phyloP scores from a whole-genome alignment of 1,284 basidiomycete species.

The Coniferiporia weirii region DNA sequence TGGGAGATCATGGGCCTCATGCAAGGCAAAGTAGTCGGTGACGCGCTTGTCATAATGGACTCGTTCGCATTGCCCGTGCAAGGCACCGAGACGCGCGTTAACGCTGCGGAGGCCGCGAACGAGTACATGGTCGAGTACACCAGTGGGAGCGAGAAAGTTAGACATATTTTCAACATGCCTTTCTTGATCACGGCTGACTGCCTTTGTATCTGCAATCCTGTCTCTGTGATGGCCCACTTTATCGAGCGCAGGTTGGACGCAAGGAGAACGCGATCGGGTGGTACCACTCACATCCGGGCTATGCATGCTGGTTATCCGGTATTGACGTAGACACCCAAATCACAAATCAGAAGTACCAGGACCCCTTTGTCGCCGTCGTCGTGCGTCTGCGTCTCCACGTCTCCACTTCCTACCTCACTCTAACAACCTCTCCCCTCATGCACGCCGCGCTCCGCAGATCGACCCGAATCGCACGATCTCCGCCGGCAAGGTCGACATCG shows the following conservation, averaged over 20 bases:
- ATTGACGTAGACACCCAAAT: conserved; percentile 96
- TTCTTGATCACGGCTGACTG: conserved; percentile 16
- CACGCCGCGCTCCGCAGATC: conserved; percentile 59
- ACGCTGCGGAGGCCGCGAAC: conserved; percentile 92
- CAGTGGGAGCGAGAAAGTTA: conserved; percentile 70
- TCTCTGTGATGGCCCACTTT: not conserved
- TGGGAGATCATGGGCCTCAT: conserved; percentile 99
- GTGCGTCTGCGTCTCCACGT: conserved; percentile 43
- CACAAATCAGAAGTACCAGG: conserved; percentile 91
- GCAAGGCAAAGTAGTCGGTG: conserved; percentile 92
- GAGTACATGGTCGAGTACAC: conserved; percentile 99
- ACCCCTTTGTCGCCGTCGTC: conserved; percentile 97
- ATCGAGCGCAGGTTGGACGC: conserved; percentile 61
- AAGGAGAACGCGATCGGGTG: conserved; percentile 93
- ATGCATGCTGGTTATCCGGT: conserved; percentile 95
- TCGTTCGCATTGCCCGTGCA: conserved; percentile 96
- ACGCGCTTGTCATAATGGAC: conserved; percentile 89
- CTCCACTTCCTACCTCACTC: not conserved
- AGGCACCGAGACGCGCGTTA: conserved; percentile 98
- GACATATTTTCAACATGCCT: too few species aligned
- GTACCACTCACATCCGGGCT: conserved; percentile 98
- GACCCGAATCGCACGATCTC: conserved; percentile 98
- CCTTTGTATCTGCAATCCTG: conserved; percentile 1
- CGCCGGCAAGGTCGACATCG: conserved; percentile 97
- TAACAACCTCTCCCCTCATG: conserved; percentile 5